Percentiles rank a stretch among this genome's conserved stretches.
Evolutionary conservation across 2,329 filamentous ascomycete genomes (phyloP).

Genomic region (Alternaria ventricosa): DNA sequence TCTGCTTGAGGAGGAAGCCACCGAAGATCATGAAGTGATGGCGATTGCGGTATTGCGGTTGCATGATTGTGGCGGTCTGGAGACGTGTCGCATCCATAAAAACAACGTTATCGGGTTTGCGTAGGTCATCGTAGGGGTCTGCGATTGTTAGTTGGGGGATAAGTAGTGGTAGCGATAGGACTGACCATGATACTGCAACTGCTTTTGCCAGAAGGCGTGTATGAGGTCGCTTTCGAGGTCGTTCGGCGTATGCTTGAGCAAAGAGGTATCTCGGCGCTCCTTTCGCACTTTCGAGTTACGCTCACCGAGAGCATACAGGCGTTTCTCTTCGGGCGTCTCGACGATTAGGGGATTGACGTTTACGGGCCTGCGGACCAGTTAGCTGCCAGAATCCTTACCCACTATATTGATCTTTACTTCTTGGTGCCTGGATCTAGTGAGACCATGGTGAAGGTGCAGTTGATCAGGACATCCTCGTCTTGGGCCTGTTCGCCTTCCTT

Average conservation of each 20-base stretch:
- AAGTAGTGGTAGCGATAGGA: neutral
- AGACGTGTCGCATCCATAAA: slow-evolving; percentile 70
- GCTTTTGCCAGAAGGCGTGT: slow-evolving; percentile 74
- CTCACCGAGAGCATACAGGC: slow-evolving; percentile 67
- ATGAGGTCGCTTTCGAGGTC: slow-evolving; percentile 75
- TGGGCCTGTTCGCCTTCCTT: slow-evolving; percentile 62
- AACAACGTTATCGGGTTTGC: slow-evolving; percentile 64
- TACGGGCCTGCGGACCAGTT: slow-evolving; percentile 55
- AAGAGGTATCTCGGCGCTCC: slow-evolving; percentile 63
- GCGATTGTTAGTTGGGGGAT: neutral
- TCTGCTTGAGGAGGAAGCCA: slow-evolving; percentile 75
- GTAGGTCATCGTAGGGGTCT: slow-evolving; percentile 62
- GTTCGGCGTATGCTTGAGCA: slow-evolving; percentile 72
- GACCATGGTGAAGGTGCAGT: slow-evolving; percentile 81
- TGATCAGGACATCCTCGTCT: slow-evolving; percentile 69
- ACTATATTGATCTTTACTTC: slow-evolving; percentile 59
- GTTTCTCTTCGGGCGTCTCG: slow-evolving; percentile 70
- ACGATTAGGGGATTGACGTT: slow-evolving; percentile 66
- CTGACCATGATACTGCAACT: slow-evolving; percentile 67
- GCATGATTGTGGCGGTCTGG: slow-evolving; percentile 75
- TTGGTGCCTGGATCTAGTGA: slow-evolving; percentile 73
- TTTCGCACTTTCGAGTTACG: slow-evolving; percentile 72
- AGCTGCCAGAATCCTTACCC: neutral
- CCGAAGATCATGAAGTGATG: slow-evolving; percentile 83
- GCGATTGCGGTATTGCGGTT: slow-evolving; percentile 72